Base-by-base conservation (phyloP, 1,284 basidiomycete genomes). In the Sporisorium scitamineum region DNA sequence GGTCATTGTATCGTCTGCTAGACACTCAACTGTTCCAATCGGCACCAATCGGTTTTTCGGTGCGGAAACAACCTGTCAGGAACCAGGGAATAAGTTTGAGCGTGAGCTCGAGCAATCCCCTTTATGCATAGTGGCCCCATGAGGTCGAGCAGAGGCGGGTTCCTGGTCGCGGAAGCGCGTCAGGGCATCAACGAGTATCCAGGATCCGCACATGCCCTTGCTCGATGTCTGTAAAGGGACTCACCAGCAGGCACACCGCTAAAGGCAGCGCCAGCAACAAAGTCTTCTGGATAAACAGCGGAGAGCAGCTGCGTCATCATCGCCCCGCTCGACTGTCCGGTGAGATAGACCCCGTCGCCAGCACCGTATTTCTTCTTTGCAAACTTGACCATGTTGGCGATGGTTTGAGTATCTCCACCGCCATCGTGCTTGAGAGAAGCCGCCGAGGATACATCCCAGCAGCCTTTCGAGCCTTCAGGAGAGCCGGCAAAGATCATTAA, bases 11-110 rank as follows among this genome's bases (percentile, higher is more conserved):
- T n/a, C n/a, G n/a, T n/a, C n/a, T n/a, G n/a, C n/a, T n/a, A n/a
- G n/a, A n/a, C n/a, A n/a, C n/a, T n/a, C n/a, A n/a, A n/a, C 6
- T 27, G 39, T 73, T 73, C 61, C 57, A 65, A 20, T 54, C 61
- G 0, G 54, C 29, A 6, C 61, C 70, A 2, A 39, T 18, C 1
- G 32, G 16, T 2, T 45, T 57, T 0, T 41, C 31, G 0, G 63
- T 62, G 0, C 20, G 9, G 51, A 73, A 69, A 29, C 70, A 73
- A 6, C 60, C 60, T 27, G 59, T n/a, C n/a, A 4, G 37, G 37
- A 18, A 39, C 4, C 14, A 39, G 1, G 8, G 16, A n/a, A n/a
- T 5, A 39, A n/a, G 8, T 5, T n/a, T n/a, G 16, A n/a, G 18
- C 8, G 37, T 39, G 37, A 39, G 37, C 18, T 39, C 8, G 37